Evolutionary conservation across 306 rosid genomes (phyloP).

Genomic region (Comarum palustre): DNA sequence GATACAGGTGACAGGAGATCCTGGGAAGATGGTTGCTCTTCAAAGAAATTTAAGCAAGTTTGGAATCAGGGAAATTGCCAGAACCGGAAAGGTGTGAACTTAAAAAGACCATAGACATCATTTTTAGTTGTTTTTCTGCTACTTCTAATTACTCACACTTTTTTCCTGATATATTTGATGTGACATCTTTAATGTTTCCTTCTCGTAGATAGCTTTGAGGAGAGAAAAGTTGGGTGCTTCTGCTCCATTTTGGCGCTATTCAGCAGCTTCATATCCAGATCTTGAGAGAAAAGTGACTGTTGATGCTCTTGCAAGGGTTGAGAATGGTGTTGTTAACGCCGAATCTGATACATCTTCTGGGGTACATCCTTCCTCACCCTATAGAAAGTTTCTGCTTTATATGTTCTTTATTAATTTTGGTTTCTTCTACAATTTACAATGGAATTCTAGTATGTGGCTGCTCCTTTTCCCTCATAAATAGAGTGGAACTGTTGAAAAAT

Average conservation of each 20-base stretch:
- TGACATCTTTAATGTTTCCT: conserved; percentile 12
- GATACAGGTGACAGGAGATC: conserved; percentile 80
- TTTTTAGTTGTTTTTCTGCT: conserved; percentile 15
- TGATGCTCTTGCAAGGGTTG: conserved; percentile 47
- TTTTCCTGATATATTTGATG: conserved; percentile 20
- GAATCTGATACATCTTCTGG: conserved; percentile 42
- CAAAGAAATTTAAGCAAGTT: conserved; percentile 65
- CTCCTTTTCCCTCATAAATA: background rate
- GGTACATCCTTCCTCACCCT: conserved; percentile 42
- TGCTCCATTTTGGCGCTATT: conserved; percentile 87
- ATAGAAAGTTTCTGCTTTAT: too few relatives aligned
- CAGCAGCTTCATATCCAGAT: conserved; percentile 92
- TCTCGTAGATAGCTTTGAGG: conserved; percentile 71
- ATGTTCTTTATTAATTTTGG: background rate
- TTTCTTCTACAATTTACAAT: background rate
- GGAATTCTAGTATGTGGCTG: background rate
- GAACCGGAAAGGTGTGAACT: conserved; percentile 75
- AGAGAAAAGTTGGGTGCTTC: conserved; percentile 86
- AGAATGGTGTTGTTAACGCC: conserved; percentile 23
- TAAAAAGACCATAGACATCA: conserved; percentile 10
- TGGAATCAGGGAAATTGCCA: conserved; percentile 81
- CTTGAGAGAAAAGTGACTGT: conserved; percentile 50
- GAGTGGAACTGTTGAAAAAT: background rate
- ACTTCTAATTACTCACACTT: conserved; percentile 1
- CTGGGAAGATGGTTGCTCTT: conserved; percentile 79